Base-by-base conservation (phyloP, 1,139 yeast species). In the Geotrichum aggregatum region DNA sequence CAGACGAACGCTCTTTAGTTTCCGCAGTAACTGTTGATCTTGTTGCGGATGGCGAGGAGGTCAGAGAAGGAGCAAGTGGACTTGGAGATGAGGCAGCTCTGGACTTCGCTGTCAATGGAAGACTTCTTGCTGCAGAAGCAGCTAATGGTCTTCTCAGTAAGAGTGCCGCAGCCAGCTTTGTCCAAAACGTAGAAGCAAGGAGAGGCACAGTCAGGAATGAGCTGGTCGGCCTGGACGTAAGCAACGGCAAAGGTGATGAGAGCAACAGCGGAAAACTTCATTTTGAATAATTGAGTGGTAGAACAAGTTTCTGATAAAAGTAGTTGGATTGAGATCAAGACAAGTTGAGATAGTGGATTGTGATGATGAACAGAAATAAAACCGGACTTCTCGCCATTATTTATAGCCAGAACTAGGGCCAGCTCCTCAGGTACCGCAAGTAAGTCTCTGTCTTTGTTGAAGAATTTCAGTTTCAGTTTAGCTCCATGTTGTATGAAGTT, bases 141-240 rank as follows among this genome's bases (percentile, higher is more conserved):
- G 13, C 16, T n/a, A 35, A 50, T 35, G 41, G 8, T 50, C 8
- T 35, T 30, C 6, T 26, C 38, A 22, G 45, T 40, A n/a, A 50
- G 50, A 10, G 46, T 34, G n/a, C 53, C 53, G 33, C 53, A 50
- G n/a, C 53, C 53, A 13, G 50, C 35, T 14, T 42, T 41, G 28
- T 45, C 50, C 18, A 50, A 33, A 30, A 50, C 13, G 36, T 24
- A 14, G n/a, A 16, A n/a, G 26, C 53, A 50, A 26, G 30, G 26
- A 22, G 41, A 8, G 19, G 47, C 50, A 30, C 53, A 50, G 21
- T 22, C 44, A 14, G 53, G 53, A 21, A 40, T 16, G 11, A 46
- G 41, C 16, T 19, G n/a, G 18, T 42, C 33, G 30, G 42, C 50
- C n/a, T 14, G 16, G 14, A 41, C 40, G 19, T 36, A 39, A 28